Evolutionary conservation across 2,329 filamentous ascomycete genomes (phyloP).

Genomic region (Grosmannia serpens): DNA sequence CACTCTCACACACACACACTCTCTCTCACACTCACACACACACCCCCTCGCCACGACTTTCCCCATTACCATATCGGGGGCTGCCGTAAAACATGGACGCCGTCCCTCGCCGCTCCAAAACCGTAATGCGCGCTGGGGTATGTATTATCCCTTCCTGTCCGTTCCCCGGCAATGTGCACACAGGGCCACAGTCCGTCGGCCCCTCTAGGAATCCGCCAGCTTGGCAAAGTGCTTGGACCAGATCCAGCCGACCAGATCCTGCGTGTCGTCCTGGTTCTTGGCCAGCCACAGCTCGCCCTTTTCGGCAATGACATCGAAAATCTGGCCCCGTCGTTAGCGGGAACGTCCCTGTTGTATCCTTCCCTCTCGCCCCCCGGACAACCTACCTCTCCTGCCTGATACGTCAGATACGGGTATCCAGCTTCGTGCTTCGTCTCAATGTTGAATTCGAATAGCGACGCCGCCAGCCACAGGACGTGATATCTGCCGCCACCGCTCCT

Average conservation of each 20-base stretch:
- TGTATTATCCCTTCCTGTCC: background rate
- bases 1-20: background rate
- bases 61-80: background rate
- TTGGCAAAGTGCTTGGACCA: conserved; percentile 97
- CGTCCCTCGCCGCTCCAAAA: background rate
- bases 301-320: conserved; percentile 86
- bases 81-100: background rate
- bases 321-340: conserved; percentile 38
- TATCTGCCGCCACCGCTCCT: conserved; percentile 31
- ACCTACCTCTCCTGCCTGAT: conserved; percentile 74
- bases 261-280: conserved; percentile 86
- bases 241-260: conserved; percentile 81
- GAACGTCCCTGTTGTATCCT: no score
- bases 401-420: conserved; percentile 91
- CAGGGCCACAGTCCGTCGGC: background rate
- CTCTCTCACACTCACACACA: background rate
- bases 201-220: conserved; percentile 36
- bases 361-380: no score
- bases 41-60: background rate
- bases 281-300: conserved; percentile 97
- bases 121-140: background rate
- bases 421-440: conserved; percentile 89
- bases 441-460: conserved; percentile 93
- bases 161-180: background rate
- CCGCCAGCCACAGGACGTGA: conserved; percentile 79